Evolutionary conservation across 2,329 filamentous ascomycete species (phyloP).

Genomic region (Xylariales sp.): DNA sequence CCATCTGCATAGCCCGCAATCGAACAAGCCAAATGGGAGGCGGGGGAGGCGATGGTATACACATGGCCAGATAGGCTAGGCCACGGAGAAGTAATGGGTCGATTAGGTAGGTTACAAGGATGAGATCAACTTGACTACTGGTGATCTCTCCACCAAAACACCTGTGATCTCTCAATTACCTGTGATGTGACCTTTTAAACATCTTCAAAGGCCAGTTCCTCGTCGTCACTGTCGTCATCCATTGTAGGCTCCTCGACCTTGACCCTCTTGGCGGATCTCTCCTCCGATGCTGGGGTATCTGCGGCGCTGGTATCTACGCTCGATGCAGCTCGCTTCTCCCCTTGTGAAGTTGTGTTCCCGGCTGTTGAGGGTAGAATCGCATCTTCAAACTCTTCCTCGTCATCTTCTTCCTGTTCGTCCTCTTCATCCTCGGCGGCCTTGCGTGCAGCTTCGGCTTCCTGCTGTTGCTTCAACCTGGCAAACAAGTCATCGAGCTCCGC

Average conservation of each 20-base stretch:
- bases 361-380: constrained; percentile 14
- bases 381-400: constrained; percentile 32
- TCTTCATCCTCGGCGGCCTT: constrained; percentile 45
- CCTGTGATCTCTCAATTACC: no score
- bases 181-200: no score
- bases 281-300: constrained; percentile 30
- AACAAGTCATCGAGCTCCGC: constrained; percentile 64
- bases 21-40: no score
- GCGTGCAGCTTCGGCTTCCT: constrained; percentile 42
- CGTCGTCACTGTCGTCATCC: constrained; percentile 30
- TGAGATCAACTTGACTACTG: no score
- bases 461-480: constrained; percentile 58
- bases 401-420: constrained; percentile 32
- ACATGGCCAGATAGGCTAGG: no score
- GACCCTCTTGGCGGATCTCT: constrained; percentile 45
- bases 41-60: no score
- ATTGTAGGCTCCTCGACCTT: constrained; percentile 41
- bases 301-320: constrained; percentile 27
- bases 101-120: no score
- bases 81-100: no score
- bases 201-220: constrained; percentile 44
- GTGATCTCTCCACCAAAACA: no score
- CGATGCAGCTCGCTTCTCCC: constrained; percentile 24
- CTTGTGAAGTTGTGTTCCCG: constrained; percentile 17
- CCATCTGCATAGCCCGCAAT: no score